Evolutionary conservation across 2,329 filamentous ascomycete genomes (phyloP).

Genomic region (Clonostachys byssicola): DNA sequence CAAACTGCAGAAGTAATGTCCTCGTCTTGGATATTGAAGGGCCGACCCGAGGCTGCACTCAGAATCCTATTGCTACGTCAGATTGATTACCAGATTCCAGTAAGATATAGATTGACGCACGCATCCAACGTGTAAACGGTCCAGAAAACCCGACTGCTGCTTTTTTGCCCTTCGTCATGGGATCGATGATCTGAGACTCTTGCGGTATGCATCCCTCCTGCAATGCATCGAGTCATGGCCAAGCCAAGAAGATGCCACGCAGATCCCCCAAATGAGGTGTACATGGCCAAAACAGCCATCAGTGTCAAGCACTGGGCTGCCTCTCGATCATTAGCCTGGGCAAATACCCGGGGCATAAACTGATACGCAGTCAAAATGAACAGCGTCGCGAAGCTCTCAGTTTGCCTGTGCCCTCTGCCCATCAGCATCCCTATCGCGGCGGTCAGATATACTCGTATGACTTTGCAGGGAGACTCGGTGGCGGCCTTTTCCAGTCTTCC

Average conservation of each 20-base stretch:
- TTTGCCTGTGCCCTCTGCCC: background rate
- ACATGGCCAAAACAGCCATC: background rate
- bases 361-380: background rate
- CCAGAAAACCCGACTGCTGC: background rate
- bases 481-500: background rate
- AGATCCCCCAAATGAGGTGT: background rate
- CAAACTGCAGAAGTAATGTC: background rate
- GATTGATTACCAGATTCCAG: background rate
- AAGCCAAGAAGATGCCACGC: background rate
- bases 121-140: background rate
- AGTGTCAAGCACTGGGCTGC: background rate
- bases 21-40: background rate
- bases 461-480: background rate
- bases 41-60: background rate
- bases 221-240: background rate
- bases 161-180: too few relatives aligned
- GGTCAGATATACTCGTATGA: background rate
- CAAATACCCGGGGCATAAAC: background rate
- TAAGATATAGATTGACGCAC: background rate
- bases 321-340: background rate
- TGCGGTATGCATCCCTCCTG: background rate
- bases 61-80: background rate
- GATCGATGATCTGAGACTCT: background rate
- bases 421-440: background rate
- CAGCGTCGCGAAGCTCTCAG: background rate